These are phyloP conservation scores for Ichthyophthirius multifiliis DNA, from an alignment of 169 alveolate species.

Conservation along the genomic window DNA sequence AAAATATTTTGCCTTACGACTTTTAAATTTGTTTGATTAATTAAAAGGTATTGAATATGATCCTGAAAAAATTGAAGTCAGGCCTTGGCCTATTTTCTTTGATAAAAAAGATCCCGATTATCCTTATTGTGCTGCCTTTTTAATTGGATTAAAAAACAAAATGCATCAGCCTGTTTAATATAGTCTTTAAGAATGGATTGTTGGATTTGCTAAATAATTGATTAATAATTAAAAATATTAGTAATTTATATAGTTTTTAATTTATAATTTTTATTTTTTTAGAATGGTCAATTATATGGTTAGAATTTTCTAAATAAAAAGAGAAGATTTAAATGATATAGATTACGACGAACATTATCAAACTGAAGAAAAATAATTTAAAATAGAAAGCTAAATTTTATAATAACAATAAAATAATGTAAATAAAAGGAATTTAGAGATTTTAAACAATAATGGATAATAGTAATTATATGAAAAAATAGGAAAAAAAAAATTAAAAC, in stretches of 20 bases:
- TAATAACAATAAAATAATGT: neutral
- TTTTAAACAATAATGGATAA: neutral
- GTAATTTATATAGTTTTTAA: neutral
- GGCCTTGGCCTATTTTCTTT: constrained; percentile 1
- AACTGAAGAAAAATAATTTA: neutral
- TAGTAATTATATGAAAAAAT: neutral
- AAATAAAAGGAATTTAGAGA: too few relatives aligned
- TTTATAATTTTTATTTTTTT: neutral
- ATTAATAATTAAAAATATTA: neutral
- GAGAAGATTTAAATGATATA: neutral
- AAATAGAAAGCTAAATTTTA: neutral
- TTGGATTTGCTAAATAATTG: neutral
- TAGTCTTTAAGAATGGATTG: neutral
- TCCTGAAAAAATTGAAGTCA: neutral
- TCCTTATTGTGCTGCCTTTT: neutral
- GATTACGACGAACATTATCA: neutral
- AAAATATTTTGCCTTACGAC: neutral
- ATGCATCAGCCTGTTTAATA: neutral
- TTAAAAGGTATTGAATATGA: too few relatives aligned
- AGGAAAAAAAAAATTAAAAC: neutral
- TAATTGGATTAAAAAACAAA: neutral
- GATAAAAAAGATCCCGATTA: neutral
- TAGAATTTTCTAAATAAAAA: neutral
- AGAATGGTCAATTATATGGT: neutral
- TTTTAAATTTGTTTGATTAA: neutral